These are phyloP conservation scores for Leccinum sublutescens DNA, from an alignment of 768 basidiomycete genomes.

Conservation along the genomic window DNA sequence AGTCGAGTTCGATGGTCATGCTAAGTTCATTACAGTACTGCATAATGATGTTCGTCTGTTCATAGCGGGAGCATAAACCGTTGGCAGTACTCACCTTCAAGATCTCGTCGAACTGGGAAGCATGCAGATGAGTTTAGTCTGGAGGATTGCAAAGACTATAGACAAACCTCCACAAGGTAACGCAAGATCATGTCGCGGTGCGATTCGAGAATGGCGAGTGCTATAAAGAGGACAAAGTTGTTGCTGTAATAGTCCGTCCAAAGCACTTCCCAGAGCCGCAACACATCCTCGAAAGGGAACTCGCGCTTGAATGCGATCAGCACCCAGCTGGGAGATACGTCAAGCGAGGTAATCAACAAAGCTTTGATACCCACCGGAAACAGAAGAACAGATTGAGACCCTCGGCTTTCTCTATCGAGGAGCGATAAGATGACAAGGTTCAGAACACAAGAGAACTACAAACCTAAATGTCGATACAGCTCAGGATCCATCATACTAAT, in stretches of 20 bases:
- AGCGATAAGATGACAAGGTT: not conserved
- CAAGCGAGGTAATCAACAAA: not conserved
- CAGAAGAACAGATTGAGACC: conserved; percentile 96
- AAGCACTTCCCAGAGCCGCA: conserved; percentile 89
- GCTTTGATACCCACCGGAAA: conserved; percentile 68
- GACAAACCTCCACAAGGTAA: conserved; percentile 85
- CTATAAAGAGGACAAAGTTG: conserved; percentile 89
- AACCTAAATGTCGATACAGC: conserved; percentile 86
- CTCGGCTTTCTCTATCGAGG: conserved; percentile 73
- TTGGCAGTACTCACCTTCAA: conserved; percentile 23
- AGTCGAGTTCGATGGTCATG: conserved; percentile 96
- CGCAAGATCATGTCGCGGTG: conserved; percentile 94
- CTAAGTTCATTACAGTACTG: conserved; percentile 91
- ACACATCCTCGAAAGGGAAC: conserved; percentile 88
- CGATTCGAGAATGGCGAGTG: conserved; percentile 90
- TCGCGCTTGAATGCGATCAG: conserved; percentile 96
- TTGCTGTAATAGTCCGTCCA: conserved; percentile 92
- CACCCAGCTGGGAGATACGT: conserved; percentile 61
- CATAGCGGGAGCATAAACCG: not conserved
- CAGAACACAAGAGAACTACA: conserved; percentile 1
- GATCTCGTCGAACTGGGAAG: conserved; percentile 58
- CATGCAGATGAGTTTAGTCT: conserved; percentile 3
- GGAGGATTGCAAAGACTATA: not conserved
- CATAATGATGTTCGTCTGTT: conserved; percentile 24
- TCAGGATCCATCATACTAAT: conserved; percentile 95